Base-by-base conservation (phyloP, 1,284 basidiomycete species). In the Cryptococcus amylolentus region DNA sequence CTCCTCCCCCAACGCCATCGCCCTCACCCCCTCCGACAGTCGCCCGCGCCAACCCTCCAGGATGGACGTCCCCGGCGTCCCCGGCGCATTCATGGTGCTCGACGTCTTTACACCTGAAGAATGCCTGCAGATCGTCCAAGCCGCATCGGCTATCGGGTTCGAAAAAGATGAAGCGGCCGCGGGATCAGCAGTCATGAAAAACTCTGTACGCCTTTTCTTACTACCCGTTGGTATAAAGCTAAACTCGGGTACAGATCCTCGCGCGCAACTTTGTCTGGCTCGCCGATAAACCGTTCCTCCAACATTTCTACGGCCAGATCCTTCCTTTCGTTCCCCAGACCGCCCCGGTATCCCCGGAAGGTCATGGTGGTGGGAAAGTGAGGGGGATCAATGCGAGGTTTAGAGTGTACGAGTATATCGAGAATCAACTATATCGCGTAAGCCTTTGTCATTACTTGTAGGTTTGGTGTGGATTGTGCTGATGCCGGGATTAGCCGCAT, bases 241-340 rank as follows among this genome's bases (percentile, higher is more conserved):
- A 12, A 44, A 8, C 13, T 4, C 27, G 14, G 13, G 5, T 26
- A 4, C 52, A 69, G 70, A 75, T 76, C 9, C 75, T 82, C 3
- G 81, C 81, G 0, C 80, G 81, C 62, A 83, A 83, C 67, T 74
- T 84, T 55, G 80, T 83, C 51, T 83, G 82, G 81, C 76, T 84
- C 18, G 81, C 83, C 2, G 82, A 83, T 61, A 52, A 69, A 9
- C 59, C 65, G 9, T 81, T 84, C 64, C 72, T 81, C 31, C 65
- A 70, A 3, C 75, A 75, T 31, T 75, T 83, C 50, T 83, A 79
- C 63, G 49, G 64, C 26, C 75, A 81, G 40, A 77, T 83, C 46
- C 65, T 75, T 26, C 75, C 76, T 39, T 75, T 80, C 50, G 70
- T 82, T 2, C 80, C 81, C 2, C 54, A 60, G 23, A 49, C 54